phyloP scores from a whole-genome alignment of 2,329 filamentous ascomycete genomes.

The Tothia fuscella region DNA sequence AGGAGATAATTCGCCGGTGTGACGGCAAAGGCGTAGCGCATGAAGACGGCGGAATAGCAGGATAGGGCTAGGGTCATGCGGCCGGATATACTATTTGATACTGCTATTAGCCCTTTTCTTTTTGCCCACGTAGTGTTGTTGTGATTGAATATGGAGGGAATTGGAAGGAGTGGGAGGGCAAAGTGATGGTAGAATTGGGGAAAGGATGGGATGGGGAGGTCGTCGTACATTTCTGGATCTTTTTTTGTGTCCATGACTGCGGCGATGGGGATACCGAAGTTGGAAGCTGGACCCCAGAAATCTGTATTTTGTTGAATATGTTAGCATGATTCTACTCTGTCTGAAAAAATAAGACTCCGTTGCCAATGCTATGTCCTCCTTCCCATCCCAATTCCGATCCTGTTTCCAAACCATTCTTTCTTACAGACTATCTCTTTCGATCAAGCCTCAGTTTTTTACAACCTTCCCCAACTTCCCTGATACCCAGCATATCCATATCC shows the following conservation, averaged over 20 bases:
- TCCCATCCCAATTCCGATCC: not conserved
- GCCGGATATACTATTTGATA: constrained; percentile 48
- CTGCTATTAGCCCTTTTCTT: not conserved
- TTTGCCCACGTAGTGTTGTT: not conserved
- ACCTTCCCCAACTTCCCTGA: too few relatives aligned
- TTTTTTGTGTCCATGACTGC: constrained; percentile 43
- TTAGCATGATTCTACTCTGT: constrained; percentile 7
- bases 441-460: constrained; percentile 1
- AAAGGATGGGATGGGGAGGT: constrained; percentile 5
- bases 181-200: not conserved
- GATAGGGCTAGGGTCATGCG: constrained; percentile 50
- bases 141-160: not conserved
- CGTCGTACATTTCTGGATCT: constrained; percentile 38
- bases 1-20: constrained; percentile 54
- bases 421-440: not conserved
- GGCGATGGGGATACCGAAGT: constrained; percentile 43
- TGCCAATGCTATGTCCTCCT: constrained; percentile 1
- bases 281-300: constrained; percentile 40
- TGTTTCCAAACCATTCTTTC: not conserved
- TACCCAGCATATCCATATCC: too few relatives aligned
- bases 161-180: not conserved
- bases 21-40: constrained; percentile 55
- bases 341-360: too few relatives aligned
- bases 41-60: constrained; percentile 52
- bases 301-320: constrained; percentile 21